Evolutionary conservation across 805 yeast genomes (phyloP), one percentile per base, ranked within the genome.

Genomic region (Yarrowia osloensis): DNA sequence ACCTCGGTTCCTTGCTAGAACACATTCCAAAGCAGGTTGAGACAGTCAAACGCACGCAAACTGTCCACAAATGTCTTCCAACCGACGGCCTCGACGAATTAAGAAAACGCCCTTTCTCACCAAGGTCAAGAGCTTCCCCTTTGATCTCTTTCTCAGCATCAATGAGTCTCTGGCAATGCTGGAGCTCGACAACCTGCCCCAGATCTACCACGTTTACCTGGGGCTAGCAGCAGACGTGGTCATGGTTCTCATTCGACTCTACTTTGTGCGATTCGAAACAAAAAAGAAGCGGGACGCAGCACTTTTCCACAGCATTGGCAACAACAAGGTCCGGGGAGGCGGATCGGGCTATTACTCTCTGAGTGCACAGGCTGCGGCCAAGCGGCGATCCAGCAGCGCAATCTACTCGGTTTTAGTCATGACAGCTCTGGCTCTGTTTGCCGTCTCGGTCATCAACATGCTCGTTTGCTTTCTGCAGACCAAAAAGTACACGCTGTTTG

Each of bases 401-500:
- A 31, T 61, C 26, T 46, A 46, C 54, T 61, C 66, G 8, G 2
- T 46, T 46, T 26, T 61, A 26, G 17, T 31, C 33, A 61, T 46
- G 42, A 29, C 33, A 4, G 40, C 67, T 17, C 40, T 69, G 44
- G 49, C n/a, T 4, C 54, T 71, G 40, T 40, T 63, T 17, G 65
- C 65, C 1, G n/a, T 65, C 5, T 69, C 72, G 29, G 8, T 69
- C 0, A 21, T 65, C 37, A 73, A 73, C 57, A 50, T 67, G 8
- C 21, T 52, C n/a, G 68, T 67, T 29, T 68, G 72, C 29, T 61
- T 55, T 19, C 44, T 40, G 8, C 61, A 67, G 39, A 67, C 47
- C 9, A 67, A 68, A 35, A 67, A 63, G 21, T 73, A 73, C 57
- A 69, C 71, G 2, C 63, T 73, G 46, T 50, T 71, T 68, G 74